Evolutionary conservation across 371 early-diverging fungal species (phyloP), one percentile per base, ranked within the genome.

Genomic region (Nematocida major): DNA sequence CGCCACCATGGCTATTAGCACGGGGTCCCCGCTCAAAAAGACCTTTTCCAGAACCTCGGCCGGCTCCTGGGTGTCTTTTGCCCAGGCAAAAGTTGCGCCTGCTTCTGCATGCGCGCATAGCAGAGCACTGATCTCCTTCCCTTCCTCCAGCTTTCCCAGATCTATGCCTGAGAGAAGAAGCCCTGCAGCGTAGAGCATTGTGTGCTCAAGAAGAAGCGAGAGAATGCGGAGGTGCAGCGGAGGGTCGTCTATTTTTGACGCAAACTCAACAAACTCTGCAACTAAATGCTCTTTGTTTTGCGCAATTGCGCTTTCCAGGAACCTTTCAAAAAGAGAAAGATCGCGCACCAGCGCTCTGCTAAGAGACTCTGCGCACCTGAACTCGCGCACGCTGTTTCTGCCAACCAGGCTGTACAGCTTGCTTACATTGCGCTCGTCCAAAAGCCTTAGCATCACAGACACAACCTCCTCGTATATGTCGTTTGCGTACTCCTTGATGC

Each of bases 281-380:
- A 73, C 48, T 13, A 62, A 36, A 22, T 62, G 34, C 61, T 63
- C 62, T 65, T 73, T 73, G 2, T 38, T 48, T 42, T 73, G 50
- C 30, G n/a, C n/a, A 22, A 63, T 39, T 0, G 76, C 42, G 20
- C 53, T 45, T 3, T 65, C 51, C 32, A 73, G 28, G 32, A 73
- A 73, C 34, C 45, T 39, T 7, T 30, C 30, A 43, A 73, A 73
- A 13, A 73, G 32, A 26, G 43, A 42, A 22, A 54, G 36, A 26
- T 73, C 76, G 13, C 65, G 63, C 11, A 73, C 3, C 7, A 73
- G 9, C 28, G 42, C 47, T 32, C 48, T 62, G 24, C 65, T 63
- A 18, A 73, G 42, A 20, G 48, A 59, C 22, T 36, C 51, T 26
- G 76, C 51, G 24, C 36, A 28, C 24, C 9, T 0, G 38, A 73